phyloP scores from a whole-genome alignment of 2,329 filamentous ascomycete species.

The Fusarium bactridioides region DNA sequence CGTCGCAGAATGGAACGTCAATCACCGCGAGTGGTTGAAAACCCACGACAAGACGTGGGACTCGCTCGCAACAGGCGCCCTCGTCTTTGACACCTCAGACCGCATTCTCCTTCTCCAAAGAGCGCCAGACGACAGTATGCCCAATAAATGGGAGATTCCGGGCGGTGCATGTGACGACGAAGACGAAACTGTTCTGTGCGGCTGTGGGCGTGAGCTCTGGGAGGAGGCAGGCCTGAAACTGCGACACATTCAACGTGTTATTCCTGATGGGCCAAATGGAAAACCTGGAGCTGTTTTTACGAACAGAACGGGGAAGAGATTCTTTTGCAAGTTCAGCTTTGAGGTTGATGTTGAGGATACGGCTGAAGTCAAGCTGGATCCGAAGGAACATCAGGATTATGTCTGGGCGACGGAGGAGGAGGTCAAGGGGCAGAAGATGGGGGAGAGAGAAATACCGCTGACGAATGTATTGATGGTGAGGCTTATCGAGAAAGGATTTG shows the following conservation, averaged over 20 bases:
- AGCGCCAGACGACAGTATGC: constrained; percentile 54
- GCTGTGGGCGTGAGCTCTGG: constrained; percentile 56
- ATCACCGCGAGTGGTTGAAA: constrained; percentile 38
- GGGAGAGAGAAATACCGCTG: constrained; percentile 43
- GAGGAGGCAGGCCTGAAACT: constrained; percentile 56
- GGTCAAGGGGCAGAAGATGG: constrained; percentile 39
- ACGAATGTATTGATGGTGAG: constrained; percentile 42
- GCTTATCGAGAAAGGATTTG: constrained; percentile 45
- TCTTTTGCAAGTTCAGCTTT: constrained; percentile 48
- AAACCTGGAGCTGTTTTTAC: constrained; percentile 44
- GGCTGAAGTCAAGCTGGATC: constrained; percentile 46
- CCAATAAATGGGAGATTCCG: constrained; percentile 57
- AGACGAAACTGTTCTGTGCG: constrained; percentile 53
- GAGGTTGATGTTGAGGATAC: constrained; percentile 45
- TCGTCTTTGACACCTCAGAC: constrained; percentile 46
- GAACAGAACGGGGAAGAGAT: constrained; percentile 44
- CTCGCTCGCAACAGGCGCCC: constrained; percentile 45
- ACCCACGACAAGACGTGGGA: constrained; percentile 39
- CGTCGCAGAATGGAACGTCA: constrained; percentile 37
- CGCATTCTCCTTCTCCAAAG: constrained; percentile 57
- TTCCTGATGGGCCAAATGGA: constrained; percentile 40
- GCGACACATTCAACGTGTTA: constrained; percentile 38
- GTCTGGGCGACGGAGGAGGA: constrained; percentile 52
- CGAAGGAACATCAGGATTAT: constrained; percentile 52
- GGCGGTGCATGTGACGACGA: constrained; percentile 56